phyloP scores from a whole-genome alignment of 805 yeast genomes.

The Ogataea pini region DNA sequence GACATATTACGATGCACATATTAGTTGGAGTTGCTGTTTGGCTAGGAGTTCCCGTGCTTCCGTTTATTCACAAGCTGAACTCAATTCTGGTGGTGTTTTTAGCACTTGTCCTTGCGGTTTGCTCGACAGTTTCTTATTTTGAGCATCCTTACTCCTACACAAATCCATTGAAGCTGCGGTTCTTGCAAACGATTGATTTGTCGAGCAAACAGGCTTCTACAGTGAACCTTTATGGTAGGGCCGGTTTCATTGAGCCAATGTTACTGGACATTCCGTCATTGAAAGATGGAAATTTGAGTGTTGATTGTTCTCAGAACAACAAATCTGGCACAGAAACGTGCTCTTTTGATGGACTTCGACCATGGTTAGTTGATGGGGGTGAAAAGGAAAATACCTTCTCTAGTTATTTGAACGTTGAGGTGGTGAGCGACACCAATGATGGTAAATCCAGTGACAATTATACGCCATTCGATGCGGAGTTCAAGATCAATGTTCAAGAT shows the following conservation, averaged over 20 bases:
- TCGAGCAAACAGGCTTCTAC: constrained; percentile 28
- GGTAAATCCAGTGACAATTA: constrained; percentile 39
- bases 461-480: constrained; percentile 65
- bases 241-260: constrained; percentile 47
- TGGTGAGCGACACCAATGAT: constrained; percentile 49
- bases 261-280: constrained; percentile 66
- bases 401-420: constrained; percentile 51
- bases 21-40: constrained; percentile 38
- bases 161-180: constrained; percentile 72
- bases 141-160: constrained; percentile 58
- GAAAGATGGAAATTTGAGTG: constrained; percentile 33
- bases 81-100: constrained; percentile 49
- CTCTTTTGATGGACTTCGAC: constrained; percentile 49
- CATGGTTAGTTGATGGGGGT: constrained; percentile 46
- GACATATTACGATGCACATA: constrained; percentile 39
- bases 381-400: constrained; percentile 35
- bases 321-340: constrained; percentile 55
- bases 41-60: constrained; percentile 54
- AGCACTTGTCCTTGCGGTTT: constrained; percentile 38
- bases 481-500: constrained; percentile 56
- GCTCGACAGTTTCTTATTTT: constrained; percentile 40
- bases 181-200: constrained; percentile 61
- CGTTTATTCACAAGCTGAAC: constrained; percentile 71
- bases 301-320: constrained; percentile 39
- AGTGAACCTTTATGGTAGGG: constrained; percentile 53